Evolutionary conservation across 2,329 filamentous ascomycete species (phyloP).

Genomic region (Exophiala sideris): DNA sequence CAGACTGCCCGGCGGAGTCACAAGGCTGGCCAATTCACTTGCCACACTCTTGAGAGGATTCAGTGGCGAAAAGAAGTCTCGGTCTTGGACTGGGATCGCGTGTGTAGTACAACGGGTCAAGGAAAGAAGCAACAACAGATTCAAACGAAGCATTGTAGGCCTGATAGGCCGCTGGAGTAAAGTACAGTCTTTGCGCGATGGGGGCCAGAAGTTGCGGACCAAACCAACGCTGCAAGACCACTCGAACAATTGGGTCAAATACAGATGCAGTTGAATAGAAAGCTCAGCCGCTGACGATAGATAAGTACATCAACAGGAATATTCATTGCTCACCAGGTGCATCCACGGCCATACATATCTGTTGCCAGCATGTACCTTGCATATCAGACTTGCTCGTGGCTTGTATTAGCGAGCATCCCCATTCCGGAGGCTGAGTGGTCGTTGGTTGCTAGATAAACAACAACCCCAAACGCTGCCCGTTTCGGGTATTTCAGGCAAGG

Average conservation of each 20-base stretch:
- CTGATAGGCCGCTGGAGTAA: neutral
- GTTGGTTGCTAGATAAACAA: neutral
- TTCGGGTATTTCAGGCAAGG: conserved; percentile 26
- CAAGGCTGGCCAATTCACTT: conserved; percentile 11
- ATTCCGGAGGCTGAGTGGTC: conserved; percentile 18
- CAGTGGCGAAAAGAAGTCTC: conserved; percentile 2
- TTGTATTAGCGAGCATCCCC: conserved; percentile 7
- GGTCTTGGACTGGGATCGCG: conserved; percentile 6
- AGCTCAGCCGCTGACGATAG: neutral
- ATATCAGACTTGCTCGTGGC: conserved; percentile 11
- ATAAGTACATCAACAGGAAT: conserved; percentile 2
- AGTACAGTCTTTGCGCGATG: neutral
- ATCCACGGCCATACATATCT: neutral
- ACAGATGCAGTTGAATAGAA: neutral
- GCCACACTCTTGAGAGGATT: conserved; percentile 15
- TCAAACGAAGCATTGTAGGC: neutral
- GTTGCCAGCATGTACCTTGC: conserved; percentile 2
- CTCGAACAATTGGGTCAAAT: neutral
- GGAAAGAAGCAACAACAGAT: conserved; percentile 1
- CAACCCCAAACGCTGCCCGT: conserved; percentile 12
- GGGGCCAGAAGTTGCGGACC: neutral
- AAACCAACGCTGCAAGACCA: neutral
- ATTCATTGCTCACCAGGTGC: neutral
- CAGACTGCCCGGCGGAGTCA: neutral
- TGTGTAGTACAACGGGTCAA: conserved; percentile 6